These are phyloP conservation scores for Botrytis fabae DNA, from an alignment of 2,329 filamentous ascomycete species.

Conservation along the genomic window DNA sequence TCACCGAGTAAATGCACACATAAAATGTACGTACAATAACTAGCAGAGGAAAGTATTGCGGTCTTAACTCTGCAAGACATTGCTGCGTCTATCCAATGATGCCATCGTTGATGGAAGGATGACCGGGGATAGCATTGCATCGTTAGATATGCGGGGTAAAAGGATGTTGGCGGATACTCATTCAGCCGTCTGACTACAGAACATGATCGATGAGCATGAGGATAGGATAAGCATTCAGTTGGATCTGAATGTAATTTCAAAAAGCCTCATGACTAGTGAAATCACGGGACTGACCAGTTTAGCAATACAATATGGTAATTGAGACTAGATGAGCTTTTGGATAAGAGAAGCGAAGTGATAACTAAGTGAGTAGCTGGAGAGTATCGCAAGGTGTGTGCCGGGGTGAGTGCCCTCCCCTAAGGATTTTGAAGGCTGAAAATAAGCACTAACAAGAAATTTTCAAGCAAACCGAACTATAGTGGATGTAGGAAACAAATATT, in stretches of 20 bases:
- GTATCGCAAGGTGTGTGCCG: constrained; percentile 18
- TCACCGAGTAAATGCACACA: constrained; percentile 4
- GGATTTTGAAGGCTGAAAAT: constrained; percentile 34
- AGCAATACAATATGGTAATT: background rate
- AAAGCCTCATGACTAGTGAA: constrained; percentile 1
- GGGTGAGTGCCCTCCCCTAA: constrained; percentile 28
- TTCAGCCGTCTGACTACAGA: constrained; percentile 1
- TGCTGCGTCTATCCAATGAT: constrained; percentile 14
- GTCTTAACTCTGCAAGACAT: constrained; percentile 21
- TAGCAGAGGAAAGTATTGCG: background rate
- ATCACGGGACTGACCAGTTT: background rate
- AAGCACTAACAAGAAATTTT: constrained; percentile 35
- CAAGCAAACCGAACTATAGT: constrained; percentile 4
- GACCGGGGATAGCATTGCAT: background rate
- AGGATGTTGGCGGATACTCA: background rate
- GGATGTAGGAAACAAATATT: background rate
- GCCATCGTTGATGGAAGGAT: background rate
- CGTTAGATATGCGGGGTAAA: constrained; percentile 20
- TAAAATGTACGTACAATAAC: constrained; percentile 1
- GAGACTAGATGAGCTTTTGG: constrained; percentile 14
- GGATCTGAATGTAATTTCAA: background rate
- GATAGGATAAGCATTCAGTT: constrained; percentile 1
- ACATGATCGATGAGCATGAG: constrained; percentile 7
- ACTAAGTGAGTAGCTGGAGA: constrained; percentile 25
- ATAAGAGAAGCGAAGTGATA: constrained; percentile 32